Evolutionary conservation across 768 basidiomycete species (phyloP).

Genomic region (Leucogyrophana mollusca): DNA sequence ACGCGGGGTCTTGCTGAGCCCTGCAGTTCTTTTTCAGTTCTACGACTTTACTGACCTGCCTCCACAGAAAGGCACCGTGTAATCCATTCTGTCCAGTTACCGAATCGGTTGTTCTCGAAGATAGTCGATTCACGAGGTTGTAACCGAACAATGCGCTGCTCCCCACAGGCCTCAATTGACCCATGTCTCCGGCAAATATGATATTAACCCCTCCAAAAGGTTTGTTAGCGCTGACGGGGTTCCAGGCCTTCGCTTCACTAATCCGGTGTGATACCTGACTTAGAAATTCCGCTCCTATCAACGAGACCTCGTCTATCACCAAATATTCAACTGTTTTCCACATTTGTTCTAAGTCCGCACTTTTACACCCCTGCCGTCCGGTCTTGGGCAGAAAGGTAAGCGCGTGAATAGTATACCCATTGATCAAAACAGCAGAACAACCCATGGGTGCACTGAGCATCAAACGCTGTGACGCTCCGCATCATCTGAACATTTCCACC

Average conservation of each 20-base stretch:
- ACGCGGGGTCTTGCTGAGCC: no score
- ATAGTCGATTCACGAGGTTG: neutral
- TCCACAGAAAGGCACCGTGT: neutral
- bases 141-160: neutral
- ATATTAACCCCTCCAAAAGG: neutral
- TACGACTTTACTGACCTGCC: neutral
- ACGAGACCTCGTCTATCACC: neutral
- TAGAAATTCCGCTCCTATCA: neutral
- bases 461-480: slow-evolving; percentile 7
- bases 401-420: slow-evolving; percentile 28
- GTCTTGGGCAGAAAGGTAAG: slow-evolving; percentile 16
- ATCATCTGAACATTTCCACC: slow-evolving; percentile 10
- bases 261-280: neutral
- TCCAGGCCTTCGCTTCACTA: neutral
- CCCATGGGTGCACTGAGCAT: slow-evolving; percentile 27
- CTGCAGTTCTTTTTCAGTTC: neutral
- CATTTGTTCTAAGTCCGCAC: slow-evolving; percentile 1
- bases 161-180: neutral
- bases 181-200: neutral
- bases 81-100: neutral
- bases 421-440: slow-evolving; percentile 24
- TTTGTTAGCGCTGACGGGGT: no score
- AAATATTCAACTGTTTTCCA: neutral
- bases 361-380: slow-evolving; percentile 3
- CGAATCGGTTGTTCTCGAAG: neutral